A percentile compares a stretch with the other conserved stretches of the same genome.
Conservation (phyloP, 2,329 filamentous ascomycete genomes). For the Pseudocercospora musae region DNA sequence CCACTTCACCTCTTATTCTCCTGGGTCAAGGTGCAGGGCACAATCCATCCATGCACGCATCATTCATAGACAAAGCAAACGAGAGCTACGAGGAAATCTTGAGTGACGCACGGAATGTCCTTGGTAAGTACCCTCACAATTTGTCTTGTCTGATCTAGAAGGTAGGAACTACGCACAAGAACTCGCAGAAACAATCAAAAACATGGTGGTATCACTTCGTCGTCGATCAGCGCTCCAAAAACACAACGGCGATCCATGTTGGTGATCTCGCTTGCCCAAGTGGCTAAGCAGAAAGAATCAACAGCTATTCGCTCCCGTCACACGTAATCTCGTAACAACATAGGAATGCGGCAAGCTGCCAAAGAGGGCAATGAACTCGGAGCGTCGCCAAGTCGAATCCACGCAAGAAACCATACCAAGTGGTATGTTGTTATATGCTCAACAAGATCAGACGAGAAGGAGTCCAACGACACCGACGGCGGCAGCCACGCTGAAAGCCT, state of each 20-base stretch:
- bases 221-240: constrained; percentile 12
- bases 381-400: constrained; percentile 6
- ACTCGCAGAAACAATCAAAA: constrained; percentile 4
- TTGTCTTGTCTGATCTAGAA: constrained; percentile 11
- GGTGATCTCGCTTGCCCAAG: neutral
- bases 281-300: constrained; percentile 11
- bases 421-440: neutral
- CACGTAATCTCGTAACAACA: constrained; percentile 16
- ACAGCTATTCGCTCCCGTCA: constrained; percentile 16
- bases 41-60: neutral
- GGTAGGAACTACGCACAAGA: constrained; percentile 18
- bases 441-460: constrained; percentile 11
- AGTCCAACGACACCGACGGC: constrained; percentile 23
- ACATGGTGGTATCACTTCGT: constrained; percentile 12
- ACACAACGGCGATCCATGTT: constrained; percentile 4
- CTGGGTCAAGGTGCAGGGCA: neutral
- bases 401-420: constrained; percentile 10
- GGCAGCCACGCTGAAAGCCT: constrained; percentile 20
- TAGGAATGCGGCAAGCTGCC: constrained; percentile 5
- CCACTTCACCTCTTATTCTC: neutral
- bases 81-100: neutral
- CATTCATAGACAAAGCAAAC: neutral
- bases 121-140: neutral
- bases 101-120: neutral
- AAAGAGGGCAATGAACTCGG: constrained; percentile 2